Conservation (phyloP, 805 yeast genomes). For the Barnettozyma pratensis region DNA sequence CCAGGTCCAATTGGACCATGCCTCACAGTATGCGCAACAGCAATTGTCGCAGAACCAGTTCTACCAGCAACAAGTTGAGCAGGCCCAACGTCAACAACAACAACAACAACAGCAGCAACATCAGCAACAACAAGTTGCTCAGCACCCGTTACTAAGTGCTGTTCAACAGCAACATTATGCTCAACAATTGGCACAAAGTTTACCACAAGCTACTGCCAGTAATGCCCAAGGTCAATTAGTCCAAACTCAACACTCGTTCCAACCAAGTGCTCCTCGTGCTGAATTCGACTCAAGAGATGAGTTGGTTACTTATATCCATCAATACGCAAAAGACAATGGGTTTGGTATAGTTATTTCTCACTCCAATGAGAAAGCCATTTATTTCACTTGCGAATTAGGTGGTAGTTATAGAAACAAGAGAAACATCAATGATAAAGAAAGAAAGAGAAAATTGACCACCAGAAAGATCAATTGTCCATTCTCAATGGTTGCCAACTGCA, state of each 20-base stretch:
- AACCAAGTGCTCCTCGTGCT: constrained; percentile 19
- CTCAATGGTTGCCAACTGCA: constrained; percentile 28
- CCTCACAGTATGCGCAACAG: constrained; percentile 15
- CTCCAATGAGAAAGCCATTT: constrained; percentile 27
- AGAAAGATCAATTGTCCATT: constrained; percentile 28
- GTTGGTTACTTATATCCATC: constrained; percentile 23
- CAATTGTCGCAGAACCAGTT: constrained; percentile 15
- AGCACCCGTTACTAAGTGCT: constrained; percentile 2
- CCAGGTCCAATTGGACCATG: constrained; percentile 10
- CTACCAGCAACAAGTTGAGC: constrained; percentile 19
- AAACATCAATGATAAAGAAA: constrained; percentile 27
- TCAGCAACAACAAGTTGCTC: constrained; percentile 7
- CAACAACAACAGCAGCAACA: constrained; percentile 19
- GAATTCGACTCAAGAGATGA: constrained; percentile 23
- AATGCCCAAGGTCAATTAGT: constrained; percentile 1
- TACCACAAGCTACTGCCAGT: constrained; percentile 15
- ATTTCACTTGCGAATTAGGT: constrained; percentile 28
- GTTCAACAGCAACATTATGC: constrained; percentile 16
- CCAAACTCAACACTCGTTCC: constrained; percentile 13
- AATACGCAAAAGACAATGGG: constrained; percentile 26
- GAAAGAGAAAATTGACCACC: constrained; percentile 26
- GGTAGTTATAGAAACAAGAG: constrained; percentile 27
- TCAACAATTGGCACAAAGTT: constrained; percentile 20
- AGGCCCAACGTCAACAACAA: constrained; percentile 15
- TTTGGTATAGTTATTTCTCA: constrained; percentile 29